Evolutionary conservation across 495 filamentous ascomycete species (phyloP).

Genomic region (Talaromyces borbonicus): DNA sequence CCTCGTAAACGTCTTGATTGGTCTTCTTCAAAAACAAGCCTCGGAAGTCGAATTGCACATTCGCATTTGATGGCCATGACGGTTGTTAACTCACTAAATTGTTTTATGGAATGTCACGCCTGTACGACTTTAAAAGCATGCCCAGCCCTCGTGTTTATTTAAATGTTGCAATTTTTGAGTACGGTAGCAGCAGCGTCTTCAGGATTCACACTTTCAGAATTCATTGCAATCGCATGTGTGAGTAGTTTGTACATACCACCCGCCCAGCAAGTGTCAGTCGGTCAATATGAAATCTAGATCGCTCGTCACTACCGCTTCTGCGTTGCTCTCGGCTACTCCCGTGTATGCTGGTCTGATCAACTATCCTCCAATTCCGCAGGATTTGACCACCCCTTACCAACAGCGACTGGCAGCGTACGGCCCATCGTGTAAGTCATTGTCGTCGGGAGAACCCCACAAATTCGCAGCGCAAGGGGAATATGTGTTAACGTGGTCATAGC

Average conservation of each 20-base stretch:
- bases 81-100: no score
- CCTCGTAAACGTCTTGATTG: not conserved
- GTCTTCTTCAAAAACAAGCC: not conserved
- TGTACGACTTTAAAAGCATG: no score
- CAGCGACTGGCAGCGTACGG: constrained; percentile 49
- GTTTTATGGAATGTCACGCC: no score
- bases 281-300: not conserved
- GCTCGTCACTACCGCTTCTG: not conserved
- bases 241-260: not conserved
- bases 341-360: constrained; percentile 29
- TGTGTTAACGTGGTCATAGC: constrained; percentile 22
- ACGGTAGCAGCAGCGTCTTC: no score
- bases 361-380: constrained; percentile 42
- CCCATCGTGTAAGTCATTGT: constrained; percentile 35
- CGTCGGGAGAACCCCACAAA: not conserved
- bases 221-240: not conserved
- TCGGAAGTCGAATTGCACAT: not conserved
- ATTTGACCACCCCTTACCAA: constrained; percentile 47
- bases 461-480: not conserved
- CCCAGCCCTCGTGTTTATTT: no score
- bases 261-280: not conserved
- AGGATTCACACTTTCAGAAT: no score
- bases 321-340: constrained; percentile 33
- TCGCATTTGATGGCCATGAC: not conserved
- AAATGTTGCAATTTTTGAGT: no score